Evolutionary conservation across 2,329 filamentous ascomycete genomes (phyloP), one percentile per base, ranked within the genome.

Genomic region (Geosmithia flava): DNA sequence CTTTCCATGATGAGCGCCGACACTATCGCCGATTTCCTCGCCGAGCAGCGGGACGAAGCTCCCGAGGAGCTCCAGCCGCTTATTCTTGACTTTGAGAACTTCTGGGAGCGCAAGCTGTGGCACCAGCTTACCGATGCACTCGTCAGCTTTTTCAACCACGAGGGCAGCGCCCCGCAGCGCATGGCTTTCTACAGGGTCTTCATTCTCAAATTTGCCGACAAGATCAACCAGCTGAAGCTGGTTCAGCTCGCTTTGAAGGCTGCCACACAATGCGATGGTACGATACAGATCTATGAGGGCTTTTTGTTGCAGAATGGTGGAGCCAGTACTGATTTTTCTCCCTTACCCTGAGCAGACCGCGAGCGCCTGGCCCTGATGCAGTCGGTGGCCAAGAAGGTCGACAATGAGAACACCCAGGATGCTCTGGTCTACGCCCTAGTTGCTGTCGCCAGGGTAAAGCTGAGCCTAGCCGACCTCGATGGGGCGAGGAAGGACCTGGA

Each of bases 51-150:
- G 64, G 88, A 95, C 62, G 74, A 82, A 64, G 87, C 89, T 59
- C 86, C 89, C 47, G 86, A 89, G 57, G 86, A 95, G 65, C 79
- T 95, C 47, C 90, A 96, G 69, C 78, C 84, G 59, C 80, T 87
- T 60, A 87, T 96, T 66, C 78, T 98, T 58, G 81, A 84, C 59
- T 95, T 98, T 56, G 93, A 98, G 73, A 89, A 95, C 64, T 87
- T 82, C 62, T 98, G 93, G 93, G 93, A 98, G 74, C 83, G 91
- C 60, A 96, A 96, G 72, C 78, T 98, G 69, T 98, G 93, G 93
- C 93, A 98, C 72, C 90, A 98, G 70, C 84, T 98, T 56, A 98
- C 93, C 37, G 85, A 95, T 62, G 75, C 83, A 47, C 78, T 98
- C 49, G 74, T 95, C 57, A 78, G 86, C 56, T 96, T 91, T 77